A percentile compares a stretch with the other conserved stretches of the same genome.
Conservation (phyloP, 169 alveolate species). For the Plasmodium cynomolgi region DNA sequence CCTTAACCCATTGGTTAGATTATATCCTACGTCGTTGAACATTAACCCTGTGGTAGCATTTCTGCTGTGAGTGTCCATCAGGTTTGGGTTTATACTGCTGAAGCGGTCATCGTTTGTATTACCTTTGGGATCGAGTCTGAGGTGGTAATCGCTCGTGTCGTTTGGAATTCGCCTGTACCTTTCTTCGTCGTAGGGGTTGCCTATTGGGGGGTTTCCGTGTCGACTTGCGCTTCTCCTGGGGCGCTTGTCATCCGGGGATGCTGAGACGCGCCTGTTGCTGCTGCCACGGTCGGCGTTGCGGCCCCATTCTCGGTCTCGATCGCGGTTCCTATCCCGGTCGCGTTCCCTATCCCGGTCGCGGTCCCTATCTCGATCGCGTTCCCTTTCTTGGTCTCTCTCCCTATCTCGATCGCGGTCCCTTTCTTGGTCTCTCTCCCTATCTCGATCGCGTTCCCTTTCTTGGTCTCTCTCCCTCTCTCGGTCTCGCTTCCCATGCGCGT, state of each 20-base stretch:
- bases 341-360: neutral
- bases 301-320: neutral
- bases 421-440: neutral
- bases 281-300: neutral
- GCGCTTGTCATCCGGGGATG: neutral
- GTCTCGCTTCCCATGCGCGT: neutral
- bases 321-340: neutral
- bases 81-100: neutral
- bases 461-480: neutral
- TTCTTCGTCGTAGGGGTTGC: neutral
- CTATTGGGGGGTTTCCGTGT: neutral
- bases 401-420: neutral
- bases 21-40: neutral
- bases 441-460: neutral
- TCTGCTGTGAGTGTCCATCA: neutral
- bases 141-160: neutral
- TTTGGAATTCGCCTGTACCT: neutral
- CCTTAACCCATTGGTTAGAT: neutral
- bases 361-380: neutral
- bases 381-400: neutral
- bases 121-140: neutral
- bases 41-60: neutral
- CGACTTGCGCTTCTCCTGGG: neutral
- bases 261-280: neutral
- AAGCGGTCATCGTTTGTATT: neutral